Conservation (phyloP, 345 rosid genomes). For the Linum trigynum region DNA sequence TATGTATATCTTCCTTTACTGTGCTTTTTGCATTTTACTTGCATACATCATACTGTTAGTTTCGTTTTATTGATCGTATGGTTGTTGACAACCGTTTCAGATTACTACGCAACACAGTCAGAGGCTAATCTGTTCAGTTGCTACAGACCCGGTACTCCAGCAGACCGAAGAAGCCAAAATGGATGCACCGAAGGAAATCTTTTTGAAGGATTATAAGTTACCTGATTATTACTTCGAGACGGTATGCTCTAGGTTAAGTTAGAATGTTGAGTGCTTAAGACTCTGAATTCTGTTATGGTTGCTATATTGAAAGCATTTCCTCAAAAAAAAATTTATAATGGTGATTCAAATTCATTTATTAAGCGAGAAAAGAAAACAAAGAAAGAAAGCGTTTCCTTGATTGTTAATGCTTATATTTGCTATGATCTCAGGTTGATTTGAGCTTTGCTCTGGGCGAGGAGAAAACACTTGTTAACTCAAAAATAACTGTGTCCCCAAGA, state of each 20-base stretch:
- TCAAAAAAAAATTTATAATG: too few relatives aligned
- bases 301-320: conserved; percentile 9
- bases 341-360: too few relatives aligned
- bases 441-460: conserved; percentile 82
- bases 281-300: neutral
- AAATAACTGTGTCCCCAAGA: conserved; percentile 61
- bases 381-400: neutral
- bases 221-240: conserved; percentile 89
- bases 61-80: conserved; percentile 2
- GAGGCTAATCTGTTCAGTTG: conserved; percentile 68
- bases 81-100: conserved; percentile 29
- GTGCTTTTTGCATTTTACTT: neutral
- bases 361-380: too few relatives aligned
- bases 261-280: neutral
- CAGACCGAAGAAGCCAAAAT: conserved; percentile 57
- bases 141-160: conserved; percentile 52
- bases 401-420: conserved; percentile 8
- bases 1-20: conserved; percentile 21
- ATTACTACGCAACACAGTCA: conserved; percentile 38
- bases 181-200: conserved; percentile 82
- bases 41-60: neutral
- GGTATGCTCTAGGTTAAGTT: conserved; percentile 27
- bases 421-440: conserved; percentile 59
- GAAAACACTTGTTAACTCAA: conserved; percentile 81
- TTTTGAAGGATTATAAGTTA: conserved; percentile 81